Percentiles rank a stretch among this genome's conserved stretches.
phyloP scores from a whole-genome alignment of 257 asterid genomes.

The Forsythia suspensa region DNA sequence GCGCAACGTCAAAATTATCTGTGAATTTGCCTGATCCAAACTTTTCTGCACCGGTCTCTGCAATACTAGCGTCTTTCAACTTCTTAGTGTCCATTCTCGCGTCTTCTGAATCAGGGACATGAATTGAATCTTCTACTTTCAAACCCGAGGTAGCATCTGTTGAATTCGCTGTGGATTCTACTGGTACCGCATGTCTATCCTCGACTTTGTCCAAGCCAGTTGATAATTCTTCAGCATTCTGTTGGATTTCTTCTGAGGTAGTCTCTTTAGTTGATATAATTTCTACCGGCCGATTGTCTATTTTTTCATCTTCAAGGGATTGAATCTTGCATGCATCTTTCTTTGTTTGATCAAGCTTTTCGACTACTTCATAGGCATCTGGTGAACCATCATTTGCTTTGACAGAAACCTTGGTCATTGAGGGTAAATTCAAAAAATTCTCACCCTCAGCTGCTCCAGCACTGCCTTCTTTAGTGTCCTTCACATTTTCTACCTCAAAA shows the following conservation, averaged over 20 bases:
- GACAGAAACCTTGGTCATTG: conserved; percentile 24
- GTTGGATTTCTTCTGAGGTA: conserved; percentile 11
- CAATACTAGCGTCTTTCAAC: neutral
- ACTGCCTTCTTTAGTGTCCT: neutral
- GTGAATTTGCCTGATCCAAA: neutral
- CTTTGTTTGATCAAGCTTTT: conserved; percentile 18
- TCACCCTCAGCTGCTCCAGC: conserved; percentile 34
- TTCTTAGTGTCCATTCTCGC: neutral
- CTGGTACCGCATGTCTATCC: neutral
- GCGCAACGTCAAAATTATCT: neutral
- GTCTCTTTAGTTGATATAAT: conserved; percentile 13
- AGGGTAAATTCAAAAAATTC: conserved; percentile 33
- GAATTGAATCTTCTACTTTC: neutral
- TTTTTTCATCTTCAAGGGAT: conserved; percentile 7
- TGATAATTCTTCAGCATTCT: conserved; percentile 21
- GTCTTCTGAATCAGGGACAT: neutral
- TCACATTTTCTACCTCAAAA: neutral
- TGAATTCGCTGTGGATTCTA: neutral
- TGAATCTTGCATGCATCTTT: conserved; percentile 10
- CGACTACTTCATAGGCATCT: conserved; percentile 20
- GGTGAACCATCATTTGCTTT: conserved; percentile 20
- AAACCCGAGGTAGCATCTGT: neutral
- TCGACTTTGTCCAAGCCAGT: conserved; percentile 8
- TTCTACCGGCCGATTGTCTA: conserved; percentile 21
- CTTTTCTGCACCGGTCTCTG: neutral